Base-by-base conservation (phyloP, 1,284 basidiomycete species). In the Laetiporus sulphureus region DNA sequence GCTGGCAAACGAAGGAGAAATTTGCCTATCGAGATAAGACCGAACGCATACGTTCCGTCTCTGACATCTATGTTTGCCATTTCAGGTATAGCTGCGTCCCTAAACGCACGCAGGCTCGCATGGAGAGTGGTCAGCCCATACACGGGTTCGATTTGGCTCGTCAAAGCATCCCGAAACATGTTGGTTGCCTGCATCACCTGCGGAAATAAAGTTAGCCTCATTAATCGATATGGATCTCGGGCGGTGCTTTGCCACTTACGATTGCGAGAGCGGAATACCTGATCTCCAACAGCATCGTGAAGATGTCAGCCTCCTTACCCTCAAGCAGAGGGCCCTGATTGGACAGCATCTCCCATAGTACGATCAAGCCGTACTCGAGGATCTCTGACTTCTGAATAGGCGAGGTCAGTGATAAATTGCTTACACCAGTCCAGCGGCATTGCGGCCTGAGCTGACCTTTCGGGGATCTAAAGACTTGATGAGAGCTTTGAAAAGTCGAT, bases 41-140 rank as follows among this genome's bases (percentile, higher is more conserved):
- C 88, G 59, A 89, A 90, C 3, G 85, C 85, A 58, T 81, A 84
- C 2, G 83, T 78, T 10, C 75, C 65, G 13, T 79, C 67, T 56
- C 77, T 84, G 41, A 71, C 66, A 25, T 77, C 74, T 24, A 59
- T 63, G 33, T 69, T 69, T 15, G 67, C 59, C 15, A 56, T 54
- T 19, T 58, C 44, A 4, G 74, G 71, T 29, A 64, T 51, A 13
- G 73, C 59, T 43, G 79, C 71, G 3, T 69, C 61, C 25, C 77
- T 66, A 64, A 89, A 91, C 11, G 72, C 57, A 22, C 75, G 72
- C 35, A 90, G 56, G 53, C 74, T 75, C 18, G 79, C 79, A 48
- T 88, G 83, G 65, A 90, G 73, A 4, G 82, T 87, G 12, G 85
- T 87, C 50, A 91, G 63, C 4, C 88, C 87, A 56, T 87, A 90